phyloP scores from a whole-genome alignment of 164 flowering plant genomes.

The Hamamelis virginiana region DNA sequence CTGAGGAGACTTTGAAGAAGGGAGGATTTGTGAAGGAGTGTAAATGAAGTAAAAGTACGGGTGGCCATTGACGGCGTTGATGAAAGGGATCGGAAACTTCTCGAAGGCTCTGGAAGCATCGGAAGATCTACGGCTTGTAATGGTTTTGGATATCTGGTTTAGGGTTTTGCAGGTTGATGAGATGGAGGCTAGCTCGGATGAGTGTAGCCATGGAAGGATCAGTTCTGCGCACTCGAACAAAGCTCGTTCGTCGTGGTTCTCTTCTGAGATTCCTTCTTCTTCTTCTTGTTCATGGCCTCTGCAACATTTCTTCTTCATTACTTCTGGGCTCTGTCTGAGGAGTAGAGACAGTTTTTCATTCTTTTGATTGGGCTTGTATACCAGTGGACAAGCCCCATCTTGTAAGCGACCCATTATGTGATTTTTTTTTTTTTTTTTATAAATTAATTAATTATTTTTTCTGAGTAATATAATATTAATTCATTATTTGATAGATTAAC shows the following conservation, averaged over 20 bases:
- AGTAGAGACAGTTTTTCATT: too few relatives aligned
- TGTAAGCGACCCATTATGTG: too few relatives aligned
- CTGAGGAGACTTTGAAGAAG: not conserved
- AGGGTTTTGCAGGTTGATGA: slow-evolving; percentile 69
- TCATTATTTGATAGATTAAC: too few relatives aligned
- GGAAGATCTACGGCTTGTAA: slow-evolving; percentile 47
- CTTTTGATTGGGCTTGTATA: too few relatives aligned
- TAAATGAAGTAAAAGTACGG: slow-evolving; percentile 76
- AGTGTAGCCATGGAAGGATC: slow-evolving; percentile 61
- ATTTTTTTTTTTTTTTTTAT: too few relatives aligned
- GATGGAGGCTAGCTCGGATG: slow-evolving; percentile 50
- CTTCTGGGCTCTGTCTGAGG: too few relatives aligned
- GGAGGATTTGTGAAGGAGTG: slow-evolving; percentile 47
- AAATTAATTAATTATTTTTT: too few relatives aligned
- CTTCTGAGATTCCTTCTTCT: too few relatives aligned
- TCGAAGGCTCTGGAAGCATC: slow-evolving; percentile 77
- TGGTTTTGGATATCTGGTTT: slow-evolving; percentile 33
- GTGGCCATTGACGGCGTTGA: slow-evolving; percentile 45
- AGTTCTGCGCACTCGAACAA: slow-evolving; percentile 44
- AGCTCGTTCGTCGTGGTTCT: not conserved
- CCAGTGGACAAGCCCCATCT: too few relatives aligned
- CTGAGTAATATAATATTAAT: too few relatives aligned
- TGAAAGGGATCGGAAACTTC: slow-evolving; percentile 60
- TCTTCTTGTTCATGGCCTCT: too few relatives aligned
- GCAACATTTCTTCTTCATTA: too few relatives aligned